Evolutionary conservation across 164 flowering plant genomes (phyloP).

Genomic region (Malania oleifera): DNA sequence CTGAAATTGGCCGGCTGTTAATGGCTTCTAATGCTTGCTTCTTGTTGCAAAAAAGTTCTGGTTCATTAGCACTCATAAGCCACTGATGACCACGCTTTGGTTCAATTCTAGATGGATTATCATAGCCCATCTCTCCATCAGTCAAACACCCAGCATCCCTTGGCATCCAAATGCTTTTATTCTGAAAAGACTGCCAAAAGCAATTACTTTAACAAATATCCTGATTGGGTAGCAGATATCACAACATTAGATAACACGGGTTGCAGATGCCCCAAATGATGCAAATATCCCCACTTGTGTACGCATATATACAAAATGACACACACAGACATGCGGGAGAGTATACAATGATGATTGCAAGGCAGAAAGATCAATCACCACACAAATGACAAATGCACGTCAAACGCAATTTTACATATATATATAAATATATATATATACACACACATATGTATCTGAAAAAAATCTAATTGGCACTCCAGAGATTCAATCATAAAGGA

Average conservation of each 20-base stretch:
- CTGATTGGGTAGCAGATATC: background rate
- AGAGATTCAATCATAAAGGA: background rate
- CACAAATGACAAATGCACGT: no score
- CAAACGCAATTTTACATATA: no score
- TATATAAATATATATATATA: no score
- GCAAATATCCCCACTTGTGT: no score
- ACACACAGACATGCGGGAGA: no score
- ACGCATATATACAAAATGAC: no score
- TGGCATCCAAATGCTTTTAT: conserved; percentile 28
- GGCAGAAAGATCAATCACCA: no score
- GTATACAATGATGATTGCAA: no score
- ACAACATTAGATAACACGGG: no score
- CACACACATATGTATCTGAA: no score
- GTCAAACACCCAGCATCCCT: conserved; percentile 26
- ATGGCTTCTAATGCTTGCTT: conserved; percentile 34
- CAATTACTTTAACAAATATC: background rate
- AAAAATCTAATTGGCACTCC: background rate
- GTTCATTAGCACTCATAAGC: conserved; percentile 28
- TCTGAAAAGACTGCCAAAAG: conserved; percentile 35
- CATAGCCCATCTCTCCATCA: conserved; percentile 28
- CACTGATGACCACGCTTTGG: conserved; percentile 37
- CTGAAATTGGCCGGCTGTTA: conserved; percentile 21
- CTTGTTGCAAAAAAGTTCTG: conserved; percentile 32
- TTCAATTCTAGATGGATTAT: conserved; percentile 27
- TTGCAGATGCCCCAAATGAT: no score